Evolutionary conservation across 176 grass and related monocot genomes (phyloP).

Genomic region (Zizania latifolia): DNA sequence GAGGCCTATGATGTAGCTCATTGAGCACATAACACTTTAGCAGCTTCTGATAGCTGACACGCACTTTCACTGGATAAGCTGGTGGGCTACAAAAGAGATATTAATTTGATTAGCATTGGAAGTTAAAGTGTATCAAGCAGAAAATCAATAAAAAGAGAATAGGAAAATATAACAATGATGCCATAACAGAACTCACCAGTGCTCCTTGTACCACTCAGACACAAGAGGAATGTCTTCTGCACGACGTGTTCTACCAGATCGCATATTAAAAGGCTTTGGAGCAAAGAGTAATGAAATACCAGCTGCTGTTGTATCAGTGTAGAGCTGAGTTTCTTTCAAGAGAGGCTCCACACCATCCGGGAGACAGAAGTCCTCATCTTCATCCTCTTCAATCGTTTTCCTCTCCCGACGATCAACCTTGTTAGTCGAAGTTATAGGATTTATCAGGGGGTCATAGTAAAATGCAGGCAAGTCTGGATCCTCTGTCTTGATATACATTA

Average conservation of each 20-base stretch:
- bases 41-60: conserved; percentile 96
- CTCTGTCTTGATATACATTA: conserved; percentile 99
- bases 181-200: conserved; percentile 55
- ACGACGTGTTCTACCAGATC: conserved; percentile 83
- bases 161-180: not conserved
- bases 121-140: not conserved
- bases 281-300: conserved; percentile 90
- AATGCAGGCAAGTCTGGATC: conserved; percentile 98
- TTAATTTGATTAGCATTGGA: conserved; percentile 11
- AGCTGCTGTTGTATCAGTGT: conserved; percentile 90
- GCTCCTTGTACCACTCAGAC: conserved; percentile 93
- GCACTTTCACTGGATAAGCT: conserved; percentile 94
- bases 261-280: conserved; percentile 89
- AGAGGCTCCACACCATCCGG: conserved; percentile 88
- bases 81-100: conserved; percentile 64
- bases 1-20: conserved; percentile 86
- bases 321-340: conserved; percentile 50
- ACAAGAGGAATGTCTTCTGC: conserved; percentile 99
- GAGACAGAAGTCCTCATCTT: conserved; percentile 73
- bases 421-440: conserved; percentile 81
- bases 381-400: conserved; percentile 62
- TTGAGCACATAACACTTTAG: conserved; percentile 96
- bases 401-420: conserved; percentile 70
- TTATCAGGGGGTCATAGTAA: conserved; percentile 97
- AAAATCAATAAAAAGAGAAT: not conserved